phyloP scores from a whole-genome alignment of 2,329 filamentous ascomycete genomes.

The Penicillium hesseltinei region DNA sequence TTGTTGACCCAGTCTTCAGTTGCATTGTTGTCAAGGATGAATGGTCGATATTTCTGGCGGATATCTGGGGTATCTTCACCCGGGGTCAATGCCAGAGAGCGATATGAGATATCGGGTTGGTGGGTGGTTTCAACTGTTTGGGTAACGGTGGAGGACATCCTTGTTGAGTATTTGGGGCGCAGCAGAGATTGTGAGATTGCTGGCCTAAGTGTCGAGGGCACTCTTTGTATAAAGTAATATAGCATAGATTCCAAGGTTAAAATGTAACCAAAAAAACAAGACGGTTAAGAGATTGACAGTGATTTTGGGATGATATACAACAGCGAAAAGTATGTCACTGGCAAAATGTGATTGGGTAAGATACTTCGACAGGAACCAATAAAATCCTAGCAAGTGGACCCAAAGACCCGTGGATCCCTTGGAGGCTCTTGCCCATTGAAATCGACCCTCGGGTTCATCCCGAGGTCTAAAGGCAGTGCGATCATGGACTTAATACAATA shows the following conservation, averaged over 20 bases:
- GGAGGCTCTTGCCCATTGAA: background rate
- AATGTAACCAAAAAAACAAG: background rate
- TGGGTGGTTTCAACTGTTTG: background rate
- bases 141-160: slow-evolving; percentile 2
- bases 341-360: background rate
- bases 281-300: background rate
- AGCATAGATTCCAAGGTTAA: background rate
- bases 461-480: background rate
- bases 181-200: background rate
- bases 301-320: background rate
- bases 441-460: background rate
- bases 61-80: slow-evolving; percentile 49
- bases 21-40: slow-evolving; percentile 47
- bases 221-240: background rate
- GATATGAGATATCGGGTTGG: background rate
- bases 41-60: slow-evolving; percentile 56
- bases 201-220: background rate
- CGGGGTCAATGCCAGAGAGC: slow-evolving; percentile 47
- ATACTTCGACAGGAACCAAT: background rate
- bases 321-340: background rate
- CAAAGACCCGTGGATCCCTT: background rate
- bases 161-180: background rate
- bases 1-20: slow-evolving; percentile 55
- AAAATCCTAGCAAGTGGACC: background rate
- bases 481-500: background rate